Evolutionary conservation across 768 basidiomycete species (phyloP), one percentile per base, ranked within the genome.

Genomic region (Saitozyma sp.): DNA sequence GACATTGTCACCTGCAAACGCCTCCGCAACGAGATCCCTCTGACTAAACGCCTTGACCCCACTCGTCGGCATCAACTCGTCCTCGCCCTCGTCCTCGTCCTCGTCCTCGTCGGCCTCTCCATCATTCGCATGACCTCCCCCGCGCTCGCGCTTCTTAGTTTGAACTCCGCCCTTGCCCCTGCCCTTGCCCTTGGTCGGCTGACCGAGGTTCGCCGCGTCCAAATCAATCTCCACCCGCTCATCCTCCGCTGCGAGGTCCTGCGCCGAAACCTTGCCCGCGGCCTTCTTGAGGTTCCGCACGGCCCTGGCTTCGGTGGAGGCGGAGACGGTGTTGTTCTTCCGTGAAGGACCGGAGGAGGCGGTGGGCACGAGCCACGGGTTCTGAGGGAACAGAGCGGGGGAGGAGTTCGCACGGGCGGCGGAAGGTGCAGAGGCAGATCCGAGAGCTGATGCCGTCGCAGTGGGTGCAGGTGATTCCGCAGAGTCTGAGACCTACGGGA

Each of bases 1-100:
- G 40, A 98, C 95, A 67, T 98, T 91, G 78, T 99, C 96, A 2
- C 92, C 94, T 1, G 94, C 95, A 81, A 99, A 99, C 0, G 96
- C 96, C 58, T 87, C 86, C 1, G 93, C 90, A 11, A 99, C 93
- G 11, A 98, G 83, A 67, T 98, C 92, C 45, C 91, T 84, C 78
- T 98, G 95, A 76, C 90, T 84, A 80, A 97, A 92, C 0, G 90
- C 89, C 56, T 84, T 85, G 0, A 85, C 76, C 20, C 86, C 59
- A 75, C 82, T 46, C 40, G 64, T 58, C 19, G 70, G 67, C 65
- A 75, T 64, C 19, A 74, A 67, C 16, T 75, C 75, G 39, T 76
- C 74, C 11, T 75, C 90, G 29, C 84, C 87, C 65, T 87, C 87
- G 58, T 66, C 74, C 11, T 75, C 90, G 29, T 84, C 87, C 65